phyloP scores from a whole-genome alignment of 2,329 filamentous ascomycete genomes.

The Fulvia fulva region DNA sequence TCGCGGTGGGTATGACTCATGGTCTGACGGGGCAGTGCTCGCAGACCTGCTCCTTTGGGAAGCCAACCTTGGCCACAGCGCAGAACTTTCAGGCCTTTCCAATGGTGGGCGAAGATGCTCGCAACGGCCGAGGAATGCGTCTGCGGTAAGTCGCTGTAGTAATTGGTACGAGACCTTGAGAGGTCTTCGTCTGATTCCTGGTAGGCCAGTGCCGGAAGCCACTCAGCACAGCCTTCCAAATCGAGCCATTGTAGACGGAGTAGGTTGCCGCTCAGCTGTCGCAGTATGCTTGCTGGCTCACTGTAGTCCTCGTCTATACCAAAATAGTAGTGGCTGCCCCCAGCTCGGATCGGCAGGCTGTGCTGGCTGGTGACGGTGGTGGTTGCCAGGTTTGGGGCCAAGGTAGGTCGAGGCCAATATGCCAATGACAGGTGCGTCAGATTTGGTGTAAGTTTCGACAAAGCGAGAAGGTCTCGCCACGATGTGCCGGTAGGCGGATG shows the following conservation, averaged over 20 bases:
- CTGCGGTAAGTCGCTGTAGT: slow-evolving; percentile 4
- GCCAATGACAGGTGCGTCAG: slow-evolving; percentile 61
- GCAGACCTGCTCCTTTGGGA: slow-evolving; percentile 23
- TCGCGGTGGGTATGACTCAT: slow-evolving; percentile 8
- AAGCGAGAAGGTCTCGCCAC: slow-evolving; percentile 53
- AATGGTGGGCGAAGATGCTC: slow-evolving; percentile 39
- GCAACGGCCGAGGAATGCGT: slow-evolving; percentile 22
- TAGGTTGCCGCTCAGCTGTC: slow-evolving; percentile 52
- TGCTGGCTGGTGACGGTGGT: slow-evolving; percentile 41
- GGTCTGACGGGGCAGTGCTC: slow-evolving; percentile 31
- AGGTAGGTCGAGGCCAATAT: slow-evolving; percentile 57
- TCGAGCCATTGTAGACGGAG: slow-evolving; percentile 61
- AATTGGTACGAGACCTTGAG: neutral
- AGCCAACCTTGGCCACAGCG: slow-evolving; percentile 45
- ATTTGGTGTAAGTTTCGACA: slow-evolving; percentile 52
- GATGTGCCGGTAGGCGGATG: slow-evolving; percentile 47
- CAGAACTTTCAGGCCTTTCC: slow-evolving; percentile 43
- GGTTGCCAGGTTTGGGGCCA: slow-evolving; percentile 52
- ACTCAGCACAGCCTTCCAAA: slow-evolving; percentile 55
- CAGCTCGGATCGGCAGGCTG: slow-evolving; percentile 43
- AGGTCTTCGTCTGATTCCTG: slow-evolving; percentile 2
- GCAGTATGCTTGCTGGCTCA: slow-evolving; percentile 54
- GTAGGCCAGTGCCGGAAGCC: slow-evolving; percentile 49
- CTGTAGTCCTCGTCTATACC: slow-evolving; percentile 52
- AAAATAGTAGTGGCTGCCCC: slow-evolving; percentile 52